Conservation (phyloP, 352 stramenopile species). For the Elongisporangium anandrum region DNA sequence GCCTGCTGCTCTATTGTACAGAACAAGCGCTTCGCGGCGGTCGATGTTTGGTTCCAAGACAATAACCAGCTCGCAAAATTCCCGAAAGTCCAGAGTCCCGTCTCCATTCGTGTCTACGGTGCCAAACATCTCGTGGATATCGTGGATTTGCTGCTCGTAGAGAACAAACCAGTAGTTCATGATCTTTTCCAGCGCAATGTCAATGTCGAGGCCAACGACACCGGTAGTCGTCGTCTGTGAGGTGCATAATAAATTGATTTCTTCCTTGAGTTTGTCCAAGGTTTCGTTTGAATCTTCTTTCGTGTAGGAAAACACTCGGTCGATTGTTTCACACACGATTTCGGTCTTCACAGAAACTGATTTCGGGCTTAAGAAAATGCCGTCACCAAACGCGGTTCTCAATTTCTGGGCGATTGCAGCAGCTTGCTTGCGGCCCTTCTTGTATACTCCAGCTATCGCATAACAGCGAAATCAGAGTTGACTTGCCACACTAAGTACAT, state of each 20-base stretch:
- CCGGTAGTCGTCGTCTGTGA: slow-evolving; percentile 7
- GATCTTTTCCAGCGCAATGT: slow-evolving; percentile 68
- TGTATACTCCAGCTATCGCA: slow-evolving; percentile 50
- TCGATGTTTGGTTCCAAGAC: slow-evolving; percentile 64
- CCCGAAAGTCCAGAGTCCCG: slow-evolving; percentile 63
- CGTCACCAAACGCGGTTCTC: slow-evolving; percentile 64
- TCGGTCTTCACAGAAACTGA: slow-evolving; percentile 49
- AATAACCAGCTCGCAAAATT: slow-evolving; percentile 65
- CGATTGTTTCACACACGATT: slow-evolving; percentile 58
- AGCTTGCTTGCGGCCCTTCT: slow-evolving; percentile 62
- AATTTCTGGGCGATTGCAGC: slow-evolving; percentile 65
- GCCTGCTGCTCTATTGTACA: slow-evolving; percentile 63
- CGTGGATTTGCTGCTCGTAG: slow-evolving; percentile 72
- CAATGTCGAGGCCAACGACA: slow-evolving; percentile 38
- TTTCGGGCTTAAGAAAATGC: slow-evolving; percentile 52
- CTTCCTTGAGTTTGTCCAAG: slow-evolving; percentile 51
- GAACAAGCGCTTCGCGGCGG: slow-evolving; percentile 41
- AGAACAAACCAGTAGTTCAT: slow-evolving; percentile 78
- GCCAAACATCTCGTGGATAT: slow-evolving; percentile 72
- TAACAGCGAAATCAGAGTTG: not conserved
- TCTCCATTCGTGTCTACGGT: slow-evolving; percentile 68
- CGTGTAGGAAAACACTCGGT: slow-evolving; percentile 72
- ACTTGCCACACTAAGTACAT: slow-evolving; percentile 1
- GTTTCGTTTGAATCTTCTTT: slow-evolving; percentile 31
- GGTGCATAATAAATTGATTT: slow-evolving; percentile 31